phyloP scores from a whole-genome alignment of 108 stramenopile genomes.

The Nitzschia palea region DNA sequence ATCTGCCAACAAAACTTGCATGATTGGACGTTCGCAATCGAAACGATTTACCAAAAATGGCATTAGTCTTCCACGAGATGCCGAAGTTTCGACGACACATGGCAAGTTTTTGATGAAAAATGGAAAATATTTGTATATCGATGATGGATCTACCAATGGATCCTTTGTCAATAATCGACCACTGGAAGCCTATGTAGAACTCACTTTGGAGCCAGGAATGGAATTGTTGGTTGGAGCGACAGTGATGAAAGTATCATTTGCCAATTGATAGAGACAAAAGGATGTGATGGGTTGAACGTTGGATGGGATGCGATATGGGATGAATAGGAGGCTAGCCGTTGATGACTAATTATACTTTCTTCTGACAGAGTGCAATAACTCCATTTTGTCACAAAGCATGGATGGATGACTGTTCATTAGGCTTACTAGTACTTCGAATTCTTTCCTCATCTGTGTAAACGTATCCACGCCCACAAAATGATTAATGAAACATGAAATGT shows the following conservation, averaged over 20 bases:
- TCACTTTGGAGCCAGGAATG: conserved; percentile 47
- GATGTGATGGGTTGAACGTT: no score
- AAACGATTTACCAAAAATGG: conserved; percentile 78
- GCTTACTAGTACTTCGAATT: no score
- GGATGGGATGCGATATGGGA: no score
- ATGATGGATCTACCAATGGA: conserved; percentile 86
- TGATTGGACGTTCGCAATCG: conserved; percentile 71
- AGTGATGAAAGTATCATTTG: conserved; percentile 28
- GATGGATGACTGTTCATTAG: no score
- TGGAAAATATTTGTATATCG: conserved; percentile 62
- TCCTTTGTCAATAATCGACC: conserved; percentile 32
- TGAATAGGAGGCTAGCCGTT: no score
- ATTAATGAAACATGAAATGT: conserved; percentile 71
- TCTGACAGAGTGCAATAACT: no score
- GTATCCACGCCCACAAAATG: no score
- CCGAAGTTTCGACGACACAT: conserved; percentile 84
- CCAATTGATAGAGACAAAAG: background rate
- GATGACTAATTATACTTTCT: no score
- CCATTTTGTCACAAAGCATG: no score
- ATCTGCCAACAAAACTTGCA: conserved; percentile 36
- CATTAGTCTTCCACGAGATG: conserved; percentile 65
- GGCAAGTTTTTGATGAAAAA: conserved; percentile 53
- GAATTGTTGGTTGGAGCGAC: conserved; percentile 53
- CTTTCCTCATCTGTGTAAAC: no score
- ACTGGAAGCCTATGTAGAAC: conserved; percentile 41